phyloP scores from a whole-genome alignment of 257 asterid genomes.

The Nicotiana paniculata region DNA sequence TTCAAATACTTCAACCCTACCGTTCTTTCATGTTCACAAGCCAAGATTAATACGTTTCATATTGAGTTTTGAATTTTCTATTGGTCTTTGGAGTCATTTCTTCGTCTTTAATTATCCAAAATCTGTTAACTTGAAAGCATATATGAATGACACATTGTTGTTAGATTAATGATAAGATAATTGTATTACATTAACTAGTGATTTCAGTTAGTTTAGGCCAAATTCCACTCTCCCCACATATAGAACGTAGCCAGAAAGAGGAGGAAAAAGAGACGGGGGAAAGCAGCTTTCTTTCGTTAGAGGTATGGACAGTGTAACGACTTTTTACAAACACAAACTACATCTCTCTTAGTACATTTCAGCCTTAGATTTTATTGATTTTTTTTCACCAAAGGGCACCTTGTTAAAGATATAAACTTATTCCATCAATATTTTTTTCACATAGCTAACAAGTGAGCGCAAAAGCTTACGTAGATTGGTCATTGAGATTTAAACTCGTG shows the following conservation, averaged over 20 bases:
- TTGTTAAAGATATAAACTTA: not conserved
- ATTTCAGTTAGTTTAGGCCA: too few species aligned
- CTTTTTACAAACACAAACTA: not conserved
- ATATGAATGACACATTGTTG: not conserved
- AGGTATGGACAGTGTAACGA: not conserved
- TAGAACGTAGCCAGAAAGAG: too few species aligned
- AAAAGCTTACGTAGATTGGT: not conserved
- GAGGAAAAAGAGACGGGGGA: not conserved
- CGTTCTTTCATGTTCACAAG: not conserved
- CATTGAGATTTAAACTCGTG: not conserved
- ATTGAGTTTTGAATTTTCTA: not conserved
- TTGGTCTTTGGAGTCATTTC: not conserved
- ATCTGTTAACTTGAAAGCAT: not conserved
- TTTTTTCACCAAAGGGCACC: not conserved
- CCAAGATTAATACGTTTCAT: not conserved
- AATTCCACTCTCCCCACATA: too few species aligned
- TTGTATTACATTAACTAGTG: too few species aligned
- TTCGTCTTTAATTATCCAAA: not conserved
- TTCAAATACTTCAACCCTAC: not conserved
- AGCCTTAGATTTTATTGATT: not conserved
- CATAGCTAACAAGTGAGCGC: not conserved
- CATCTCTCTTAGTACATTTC: not conserved
- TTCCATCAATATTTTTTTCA: not conserved
- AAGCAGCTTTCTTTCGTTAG: not conserved
- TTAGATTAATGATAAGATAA: too few species aligned